phyloP scores from a whole-genome alignment of 768 basidiomycete species.

The Termitomyces sp. region DNA sequence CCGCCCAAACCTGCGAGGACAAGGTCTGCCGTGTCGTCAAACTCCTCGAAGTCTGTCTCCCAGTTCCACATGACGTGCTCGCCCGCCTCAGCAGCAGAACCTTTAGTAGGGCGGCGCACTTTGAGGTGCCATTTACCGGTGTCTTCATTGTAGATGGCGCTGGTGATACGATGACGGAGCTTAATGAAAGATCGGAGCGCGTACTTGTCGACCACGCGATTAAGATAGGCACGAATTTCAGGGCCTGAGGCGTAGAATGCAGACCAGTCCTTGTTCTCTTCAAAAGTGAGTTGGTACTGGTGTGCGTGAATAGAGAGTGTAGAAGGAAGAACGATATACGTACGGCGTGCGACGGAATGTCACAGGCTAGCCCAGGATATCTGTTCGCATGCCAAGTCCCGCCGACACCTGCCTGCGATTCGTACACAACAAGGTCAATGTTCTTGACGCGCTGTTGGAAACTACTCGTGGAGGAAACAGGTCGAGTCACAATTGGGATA shows the following conservation, averaged over 20 bases:
- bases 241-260: slow-evolving; percentile 53
- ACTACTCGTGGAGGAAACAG: slow-evolving; percentile 20
- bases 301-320: not conserved
- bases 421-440: slow-evolving; percentile 51
- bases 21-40: slow-evolving; percentile 51
- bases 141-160: slow-evolving; percentile 44
- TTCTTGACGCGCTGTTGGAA: slow-evolving; percentile 50
- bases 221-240: slow-evolving; percentile 53
- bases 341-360: slow-evolving; percentile 5
- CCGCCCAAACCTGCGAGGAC: slow-evolving; percentile 50
- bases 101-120: slow-evolving; percentile 28
- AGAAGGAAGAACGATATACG: not conserved
- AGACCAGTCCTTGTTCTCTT: slow-evolving; percentile 55
- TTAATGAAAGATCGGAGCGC: slow-evolving; percentile 48
- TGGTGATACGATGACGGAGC: slow-evolving; percentile 47
- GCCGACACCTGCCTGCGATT: slow-evolving; percentile 53
- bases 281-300: slow-evolving; percentile 58
- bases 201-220: slow-evolving; percentile 51
- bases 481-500: not conserved
- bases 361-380: slow-evolving; percentile 31
- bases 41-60: slow-evolving; percentile 30
- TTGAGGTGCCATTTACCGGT: slow-evolving; percentile 53
- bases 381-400: slow-evolving; percentile 57
- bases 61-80: slow-evolving; percentile 15
- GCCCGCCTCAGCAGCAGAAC: slow-evolving; percentile 11